Conservation (phyloP, 2,329 filamentous ascomycete genomes). For the Blumeria hordei region DNA sequence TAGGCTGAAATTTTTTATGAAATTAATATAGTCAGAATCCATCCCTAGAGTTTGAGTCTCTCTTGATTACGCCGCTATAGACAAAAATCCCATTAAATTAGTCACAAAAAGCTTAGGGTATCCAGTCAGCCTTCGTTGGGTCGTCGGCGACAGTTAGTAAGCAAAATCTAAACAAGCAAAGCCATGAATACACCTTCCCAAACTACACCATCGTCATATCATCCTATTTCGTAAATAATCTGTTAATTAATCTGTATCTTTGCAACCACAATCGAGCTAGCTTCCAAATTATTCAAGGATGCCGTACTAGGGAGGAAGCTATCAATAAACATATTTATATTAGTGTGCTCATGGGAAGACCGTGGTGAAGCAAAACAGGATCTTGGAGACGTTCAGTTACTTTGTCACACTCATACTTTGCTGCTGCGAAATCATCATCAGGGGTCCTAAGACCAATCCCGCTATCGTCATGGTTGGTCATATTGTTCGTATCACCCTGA, state of each 20-base stretch:
- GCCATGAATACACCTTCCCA: background rate
- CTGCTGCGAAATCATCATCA: slow-evolving; percentile 37
- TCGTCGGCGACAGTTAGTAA: background rate
- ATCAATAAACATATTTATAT: background rate
- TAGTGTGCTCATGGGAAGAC: background rate
- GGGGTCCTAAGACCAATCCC: slow-evolving; percentile 48
- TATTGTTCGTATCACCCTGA: slow-evolving; percentile 22
- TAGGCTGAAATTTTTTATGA: no score
- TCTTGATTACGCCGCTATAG: background rate
- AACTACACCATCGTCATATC: slow-evolving; percentile 1
- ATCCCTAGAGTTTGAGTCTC: no score
- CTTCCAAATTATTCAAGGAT: background rate
- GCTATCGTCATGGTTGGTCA: slow-evolving; percentile 41
- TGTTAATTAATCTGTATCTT: background rate
- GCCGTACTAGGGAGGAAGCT: no score
- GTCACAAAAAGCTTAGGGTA: background rate
- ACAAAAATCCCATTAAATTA: background rate
- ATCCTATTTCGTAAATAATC: background rate
- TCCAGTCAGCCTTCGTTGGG: background rate
- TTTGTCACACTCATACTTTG: slow-evolving; percentile 1
- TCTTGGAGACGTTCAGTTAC: background rate
- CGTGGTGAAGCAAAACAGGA: background rate
- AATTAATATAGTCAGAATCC: no score
- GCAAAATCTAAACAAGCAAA: background rate
- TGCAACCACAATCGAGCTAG: no score